Percentiles rank a stretch among this genome's conserved stretches.
phyloP scores from a whole-genome alignment of 345 rosid genomes.

The Bruguiera gymnorhiza region DNA sequence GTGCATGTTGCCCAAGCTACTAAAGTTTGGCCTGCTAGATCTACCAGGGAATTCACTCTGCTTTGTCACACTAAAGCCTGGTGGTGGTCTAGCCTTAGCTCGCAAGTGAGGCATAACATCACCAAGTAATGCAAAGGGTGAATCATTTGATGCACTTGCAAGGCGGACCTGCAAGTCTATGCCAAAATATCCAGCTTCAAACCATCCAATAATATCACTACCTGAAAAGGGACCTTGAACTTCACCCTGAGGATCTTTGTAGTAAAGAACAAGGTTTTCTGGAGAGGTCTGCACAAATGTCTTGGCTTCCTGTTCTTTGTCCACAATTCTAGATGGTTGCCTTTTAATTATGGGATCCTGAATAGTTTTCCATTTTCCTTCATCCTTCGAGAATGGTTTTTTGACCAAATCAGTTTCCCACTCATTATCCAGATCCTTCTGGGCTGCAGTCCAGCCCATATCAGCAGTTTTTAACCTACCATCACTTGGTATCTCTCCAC shows the following conservation, averaged over 20 bases:
- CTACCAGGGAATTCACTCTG: conserved; percentile 53
- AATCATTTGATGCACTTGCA: conserved; percentile 65
- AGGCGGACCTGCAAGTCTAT: conserved; percentile 79
- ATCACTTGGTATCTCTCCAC: conserved; percentile 50
- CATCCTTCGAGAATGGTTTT: conserved; percentile 50
- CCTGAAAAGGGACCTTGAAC: conserved; percentile 93
- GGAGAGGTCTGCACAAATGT: conserved; percentile 56
- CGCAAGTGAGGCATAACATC: conserved; percentile 98
- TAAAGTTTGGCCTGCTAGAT: conserved; percentile 42
- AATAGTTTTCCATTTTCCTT: conserved; percentile 45
- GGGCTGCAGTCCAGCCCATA: conserved; percentile 44
- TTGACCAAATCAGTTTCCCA: conserved; percentile 40
- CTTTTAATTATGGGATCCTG: conserved; percentile 56
- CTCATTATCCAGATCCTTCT: conserved; percentile 43
- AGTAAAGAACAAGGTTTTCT: conserved; percentile 67
- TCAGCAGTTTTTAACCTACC: conserved; percentile 44
- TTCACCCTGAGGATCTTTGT: conserved; percentile 95
- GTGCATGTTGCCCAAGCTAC: conserved; percentile 46
- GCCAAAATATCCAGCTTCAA: conserved; percentile 94
- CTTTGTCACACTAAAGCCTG: conserved; percentile 81
- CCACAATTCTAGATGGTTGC: conserved; percentile 56
- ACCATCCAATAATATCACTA: conserved; percentile 91
- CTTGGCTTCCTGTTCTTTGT: conserved; percentile 70
- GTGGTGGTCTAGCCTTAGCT: conserved; percentile 94
- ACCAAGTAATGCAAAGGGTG: conserved; percentile 73